Percentiles rank a stretch among this genome's conserved stretches.
Conservation (phyloP, 2,329 filamentous ascomycete species). For the Fusarium brachygibbosum region DNA sequence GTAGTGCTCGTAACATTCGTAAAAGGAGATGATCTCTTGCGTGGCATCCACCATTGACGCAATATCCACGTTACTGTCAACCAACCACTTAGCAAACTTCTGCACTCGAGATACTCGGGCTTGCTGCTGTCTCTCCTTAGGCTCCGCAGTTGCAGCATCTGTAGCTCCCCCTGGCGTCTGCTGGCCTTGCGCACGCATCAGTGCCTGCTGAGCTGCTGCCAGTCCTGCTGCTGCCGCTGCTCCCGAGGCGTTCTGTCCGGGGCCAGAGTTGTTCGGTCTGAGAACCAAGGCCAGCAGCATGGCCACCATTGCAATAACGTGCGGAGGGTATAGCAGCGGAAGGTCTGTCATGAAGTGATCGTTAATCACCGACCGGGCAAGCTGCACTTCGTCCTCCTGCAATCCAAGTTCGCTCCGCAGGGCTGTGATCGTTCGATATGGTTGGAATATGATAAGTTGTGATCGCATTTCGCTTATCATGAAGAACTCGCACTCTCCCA, state of each 20-base stretch:
- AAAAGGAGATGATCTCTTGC: slow-evolving; percentile 91
- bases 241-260: slow-evolving; percentile 50
- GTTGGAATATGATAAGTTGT: slow-evolving; percentile 90
- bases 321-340: slow-evolving; percentile 87
- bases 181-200: slow-evolving; percentile 62
- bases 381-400: slow-evolving; percentile 80
- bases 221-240: slow-evolving; percentile 58
- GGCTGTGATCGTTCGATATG: slow-evolving; percentile 83
- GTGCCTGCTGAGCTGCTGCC: slow-evolving; percentile 64
- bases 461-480: slow-evolving; percentile 92
- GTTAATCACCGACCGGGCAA: slow-evolving; percentile 88
- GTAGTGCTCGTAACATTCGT: slow-evolving; percentile 76
- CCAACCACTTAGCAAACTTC: slow-evolving; percentile 80
- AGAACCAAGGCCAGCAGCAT: slow-evolving; percentile 88
- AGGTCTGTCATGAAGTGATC: slow-evolving; percentile 94
- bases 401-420: slow-evolving; percentile 78
- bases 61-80: slow-evolving; percentile 88
- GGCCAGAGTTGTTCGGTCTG: slow-evolving; percentile 65
- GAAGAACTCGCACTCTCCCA: slow-evolving; percentile 94
- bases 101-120: slow-evolving; percentile 74
- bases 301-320: slow-evolving; percentile 87
- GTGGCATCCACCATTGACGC: slow-evolving; percentile 88
- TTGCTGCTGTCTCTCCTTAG: slow-evolving; percentile 65
- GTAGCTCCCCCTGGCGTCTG: slow-evolving; percentile 40
- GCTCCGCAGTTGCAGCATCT: slow-evolving; percentile 43